Evolutionary conservation across 2,329 filamentous ascomycete species (phyloP).

Genomic region (Dothidotthia symphoricarpi): DNA sequence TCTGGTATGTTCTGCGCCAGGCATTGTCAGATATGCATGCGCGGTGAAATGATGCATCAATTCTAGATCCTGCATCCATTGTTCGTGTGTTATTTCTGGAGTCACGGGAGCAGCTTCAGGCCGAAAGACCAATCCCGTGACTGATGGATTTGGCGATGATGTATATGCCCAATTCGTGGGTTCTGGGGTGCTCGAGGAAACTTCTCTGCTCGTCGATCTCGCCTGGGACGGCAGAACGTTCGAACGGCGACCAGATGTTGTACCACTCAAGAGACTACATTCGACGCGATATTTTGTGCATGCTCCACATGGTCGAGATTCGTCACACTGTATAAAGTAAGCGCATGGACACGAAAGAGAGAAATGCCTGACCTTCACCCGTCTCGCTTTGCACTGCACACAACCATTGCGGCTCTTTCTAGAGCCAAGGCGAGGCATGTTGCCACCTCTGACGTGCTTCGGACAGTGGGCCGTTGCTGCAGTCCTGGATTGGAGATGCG

Average conservation of each 20-base stretch:
- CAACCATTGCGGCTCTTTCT: constrained; percentile 30
- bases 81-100: constrained; percentile 1
- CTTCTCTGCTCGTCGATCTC: not conserved
- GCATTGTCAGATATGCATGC: constrained; percentile 23
- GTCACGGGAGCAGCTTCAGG: not conserved
- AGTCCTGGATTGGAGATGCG: not conserved
- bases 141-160: constrained; percentile 6
- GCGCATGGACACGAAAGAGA: not conserved
- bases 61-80: constrained; percentile 31
- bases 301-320: constrained; percentile 28
- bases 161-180: constrained; percentile 5
- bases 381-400: constrained; percentile 26
- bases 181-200: constrained; percentile 1
- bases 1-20: constrained; percentile 21
- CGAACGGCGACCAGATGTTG: constrained; percentile 1
- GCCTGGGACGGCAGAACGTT: too few relatives aligned
- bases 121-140: not conserved
- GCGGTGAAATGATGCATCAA: constrained; percentile 32
- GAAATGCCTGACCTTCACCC: constrained; percentile 24
- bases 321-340: constrained; percentile 27
- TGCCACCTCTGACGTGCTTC: not conserved
- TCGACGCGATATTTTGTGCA: constrained; percentile 29
- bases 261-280: constrained; percentile 25
- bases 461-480: not conserved
- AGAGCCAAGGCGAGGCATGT: constrained; percentile 23